Base-by-base conservation (phyloP, 2,329 filamentous ascomycete genomes). In the Clathrospora elynae region DNA sequence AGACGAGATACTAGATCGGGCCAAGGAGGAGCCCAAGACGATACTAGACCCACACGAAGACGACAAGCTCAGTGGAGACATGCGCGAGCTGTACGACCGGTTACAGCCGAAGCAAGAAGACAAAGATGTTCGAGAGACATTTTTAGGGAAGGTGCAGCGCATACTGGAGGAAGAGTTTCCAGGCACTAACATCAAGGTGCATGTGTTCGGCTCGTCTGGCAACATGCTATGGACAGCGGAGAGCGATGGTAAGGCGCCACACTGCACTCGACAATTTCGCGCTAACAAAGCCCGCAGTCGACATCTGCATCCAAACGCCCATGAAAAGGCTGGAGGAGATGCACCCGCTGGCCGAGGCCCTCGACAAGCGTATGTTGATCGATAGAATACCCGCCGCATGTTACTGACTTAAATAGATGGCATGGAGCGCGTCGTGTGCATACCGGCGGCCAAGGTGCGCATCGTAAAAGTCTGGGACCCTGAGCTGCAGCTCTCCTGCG, bases 381-480 rank as follows among this genome's bases (percentile, higher is more conserved):
- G 30, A 34, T 19, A 5, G 10, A 20, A 14, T 3, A 8, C 13
- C 16, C 26, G 10, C 10, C 32, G 20, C 19, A 28, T 12, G 35
- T 37, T 13, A 38, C 79, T 64, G 77, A 67, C 48, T 19, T 32
- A 20, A 35, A 17, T 61, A 96, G 92, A 90, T 75, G 92, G 92
- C 25, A 99, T 99, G 93, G 82, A 97, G 70, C 89, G 89, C 62
- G 90, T 99, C 1, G 88, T 96, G 16, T 99, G 93, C 68, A 90
- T 97, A 37, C 90, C 90, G 18, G 88, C 87, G 28, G 93, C 93
- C 46, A 97, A 96, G 72, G 93, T 99, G 10, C 92, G 93, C 3
- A 99, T 99, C 63, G 93, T 99, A 58, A 97, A 97, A 75, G 88
- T 96, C 42, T 99, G 93, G 91, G 93, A 99, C 68, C 93, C 93